phyloP scores from a whole-genome alignment of 139 green algal genomes.

The Picochlorum sp. region DNA sequence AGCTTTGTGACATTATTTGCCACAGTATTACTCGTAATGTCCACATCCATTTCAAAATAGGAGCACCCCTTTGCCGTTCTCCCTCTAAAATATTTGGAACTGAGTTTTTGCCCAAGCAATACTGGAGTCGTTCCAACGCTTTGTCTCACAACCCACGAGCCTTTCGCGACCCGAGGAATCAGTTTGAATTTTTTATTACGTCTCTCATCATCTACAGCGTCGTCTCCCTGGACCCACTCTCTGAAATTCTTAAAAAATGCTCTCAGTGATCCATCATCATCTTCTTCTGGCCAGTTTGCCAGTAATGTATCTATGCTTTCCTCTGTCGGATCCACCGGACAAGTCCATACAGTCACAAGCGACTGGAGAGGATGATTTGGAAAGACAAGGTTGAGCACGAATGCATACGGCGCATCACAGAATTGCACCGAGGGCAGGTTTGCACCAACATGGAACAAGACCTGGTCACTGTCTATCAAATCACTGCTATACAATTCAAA shows the following conservation, averaged over 20 bases:
- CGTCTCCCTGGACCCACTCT: constrained; percentile 34
- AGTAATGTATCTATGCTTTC: background rate
- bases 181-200: constrained; percentile 48
- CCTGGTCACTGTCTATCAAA: constrained; percentile 31
- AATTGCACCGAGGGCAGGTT: constrained; percentile 31
- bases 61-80: constrained; percentile 7
- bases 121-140: constrained; percentile 47
- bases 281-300: constrained; percentile 14
- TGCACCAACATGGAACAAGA: constrained; percentile 32
- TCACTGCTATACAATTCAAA: constrained; percentile 32
- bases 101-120: constrained; percentile 48
- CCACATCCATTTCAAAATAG: constrained; percentile 49
- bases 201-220: constrained; percentile 20
- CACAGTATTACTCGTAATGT: constrained; percentile 40
- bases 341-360: constrained; percentile 13
- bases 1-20: constrained; percentile 30
- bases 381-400: constrained; percentile 26
- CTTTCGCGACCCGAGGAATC: constrained; percentile 22
- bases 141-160: constrained; percentile 39
- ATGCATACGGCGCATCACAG: constrained; percentile 25
- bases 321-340: constrained; percentile 4
- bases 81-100: constrained; percentile 40
- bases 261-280: constrained; percentile 14
- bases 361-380: constrained; percentile 17
- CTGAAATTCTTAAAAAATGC: constrained; percentile 31